phyloP scores from a whole-genome alignment of 1,139 yeast species.

The Kodamaea arcana region DNA sequence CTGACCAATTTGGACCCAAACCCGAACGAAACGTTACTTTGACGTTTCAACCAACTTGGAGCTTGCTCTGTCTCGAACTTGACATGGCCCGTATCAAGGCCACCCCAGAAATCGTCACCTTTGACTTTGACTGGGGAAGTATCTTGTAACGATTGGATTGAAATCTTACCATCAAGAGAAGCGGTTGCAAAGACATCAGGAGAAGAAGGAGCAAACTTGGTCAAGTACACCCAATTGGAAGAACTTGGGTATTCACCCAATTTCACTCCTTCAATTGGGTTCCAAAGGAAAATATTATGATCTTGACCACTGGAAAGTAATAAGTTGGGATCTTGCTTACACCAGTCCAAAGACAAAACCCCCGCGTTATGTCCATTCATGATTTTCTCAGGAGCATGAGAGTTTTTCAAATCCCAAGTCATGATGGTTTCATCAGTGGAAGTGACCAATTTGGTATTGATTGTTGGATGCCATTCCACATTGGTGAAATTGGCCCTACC shows the following conservation, averaged over 20 bases:
- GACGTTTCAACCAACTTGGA: constrained; percentile 82
- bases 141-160: constrained; percentile 85
- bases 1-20: constrained; percentile 87
- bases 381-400: constrained; percentile 79
- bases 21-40: constrained; percentile 79
- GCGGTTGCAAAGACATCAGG: constrained; percentile 95
- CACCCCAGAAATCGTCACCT: constrained; percentile 84
- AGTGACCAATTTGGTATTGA: constrained; percentile 80
- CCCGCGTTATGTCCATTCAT: constrained; percentile 85
- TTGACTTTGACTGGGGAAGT: constrained; percentile 50
- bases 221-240: constrained; percentile 90
- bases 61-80: constrained; percentile 70
- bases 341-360: constrained; percentile 90
- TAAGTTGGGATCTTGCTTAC: constrained; percentile 72
- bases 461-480: constrained; percentile 83
- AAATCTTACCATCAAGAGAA: constrained; percentile 84
- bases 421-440: constrained; percentile 84
- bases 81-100: constrained; percentile 71
- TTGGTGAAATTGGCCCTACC: constrained; percentile 63
- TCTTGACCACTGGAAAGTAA: constrained; percentile 90
- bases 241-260: constrained; percentile 88
- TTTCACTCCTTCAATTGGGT: constrained; percentile 66
- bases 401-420: constrained; percentile 92
- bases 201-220: constrained; percentile 78
- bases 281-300: constrained; percentile 85